Evolutionary conservation across 2,329 filamentous ascomycete species (phyloP).

Genomic region (Blastomyces parvus): DNA sequence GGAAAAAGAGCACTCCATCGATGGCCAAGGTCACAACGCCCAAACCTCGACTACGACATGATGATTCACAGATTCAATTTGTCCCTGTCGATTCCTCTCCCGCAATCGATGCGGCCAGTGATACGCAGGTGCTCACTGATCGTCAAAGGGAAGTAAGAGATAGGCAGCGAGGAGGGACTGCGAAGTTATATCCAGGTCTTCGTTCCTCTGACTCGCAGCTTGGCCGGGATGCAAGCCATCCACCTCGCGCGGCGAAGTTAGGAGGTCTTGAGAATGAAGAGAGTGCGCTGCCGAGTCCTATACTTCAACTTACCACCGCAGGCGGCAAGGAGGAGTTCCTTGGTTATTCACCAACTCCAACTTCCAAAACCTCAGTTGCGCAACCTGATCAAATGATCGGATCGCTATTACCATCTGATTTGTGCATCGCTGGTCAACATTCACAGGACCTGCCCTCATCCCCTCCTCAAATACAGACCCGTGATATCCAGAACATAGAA

Average conservation of each 20-base stretch:
- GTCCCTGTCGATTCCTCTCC: slow-evolving; percentile 56
- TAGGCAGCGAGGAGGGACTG: slow-evolving; percentile 55
- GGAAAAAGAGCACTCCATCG: slow-evolving; percentile 20
- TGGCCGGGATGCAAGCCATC: background rate
- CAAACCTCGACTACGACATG: slow-evolving; percentile 56
- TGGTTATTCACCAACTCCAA: slow-evolving; percentile 45
- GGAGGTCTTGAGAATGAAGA: slow-evolving; percentile 18
- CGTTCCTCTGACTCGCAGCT: slow-evolving; percentile 36
- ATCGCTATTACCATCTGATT: slow-evolving; percentile 10
- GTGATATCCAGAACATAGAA: background rate
- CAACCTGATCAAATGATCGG: slow-evolving; percentile 9
- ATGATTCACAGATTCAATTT: slow-evolving; percentile 76
- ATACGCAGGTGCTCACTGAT: slow-evolving; percentile 69
- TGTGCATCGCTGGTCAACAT: slow-evolving; percentile 11
- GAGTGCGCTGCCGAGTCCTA: slow-evolving; percentile 35
- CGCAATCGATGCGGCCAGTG: slow-evolving; percentile 37
- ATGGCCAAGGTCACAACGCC: slow-evolving; percentile 26
- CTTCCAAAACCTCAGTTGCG: slow-evolving; percentile 22
- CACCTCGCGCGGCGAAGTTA: background rate
- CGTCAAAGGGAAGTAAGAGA: slow-evolving; percentile 69
- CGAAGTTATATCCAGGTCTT: slow-evolving; percentile 59
- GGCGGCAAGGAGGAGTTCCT: slow-evolving; percentile 39
- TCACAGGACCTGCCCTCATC: slow-evolving; percentile 28
- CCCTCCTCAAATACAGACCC: slow-evolving; percentile 22
- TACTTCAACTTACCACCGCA: slow-evolving; percentile 28